These are phyloP conservation scores for Phaeotremella skinneri DNA, from an alignment of 768 basidiomycete species.

Conservation along the genomic window DNA sequence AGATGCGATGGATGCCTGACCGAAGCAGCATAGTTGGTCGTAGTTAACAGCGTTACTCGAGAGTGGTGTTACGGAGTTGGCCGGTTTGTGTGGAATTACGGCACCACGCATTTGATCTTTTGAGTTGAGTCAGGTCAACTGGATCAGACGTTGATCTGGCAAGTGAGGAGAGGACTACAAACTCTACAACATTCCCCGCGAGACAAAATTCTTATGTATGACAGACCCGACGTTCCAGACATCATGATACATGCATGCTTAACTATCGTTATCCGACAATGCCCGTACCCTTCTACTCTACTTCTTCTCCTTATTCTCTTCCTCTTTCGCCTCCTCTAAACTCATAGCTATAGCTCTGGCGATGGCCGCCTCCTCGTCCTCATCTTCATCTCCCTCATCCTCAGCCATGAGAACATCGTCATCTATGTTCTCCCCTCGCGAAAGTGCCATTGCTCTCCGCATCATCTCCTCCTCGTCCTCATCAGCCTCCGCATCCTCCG, in stretches of 20 bases:
- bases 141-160: too few species aligned
- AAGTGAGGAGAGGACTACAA: too few species aligned
- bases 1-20: too few species aligned
- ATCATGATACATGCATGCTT: neutral
- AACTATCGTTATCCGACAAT: neutral
- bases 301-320: constrained; percentile 40
- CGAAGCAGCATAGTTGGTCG: too few species aligned
- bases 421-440: constrained; percentile 58
- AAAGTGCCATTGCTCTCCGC: constrained; percentile 73
- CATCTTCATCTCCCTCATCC: constrained; percentile 53
- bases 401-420: constrained; percentile 54
- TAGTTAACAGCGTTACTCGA: too few species aligned
- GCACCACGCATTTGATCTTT: too few species aligned
- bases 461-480: constrained; percentile 77
- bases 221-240: neutral
- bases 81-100: too few species aligned
- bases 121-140: too few species aligned
- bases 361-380: constrained; percentile 82
- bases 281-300: constrained; percentile 4
- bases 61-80: too few species aligned
- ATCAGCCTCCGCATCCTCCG: constrained; percentile 52
- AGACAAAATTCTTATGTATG: too few species aligned
- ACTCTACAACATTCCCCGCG: too few species aligned
- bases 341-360: constrained; percentile 90
- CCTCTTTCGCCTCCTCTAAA: constrained; percentile 54